Evolutionary conservation across 2,329 filamentous ascomycete species (phyloP), one percentile per base, ranked within the genome.

Genomic region (Aspergillus tanneri): DNA sequence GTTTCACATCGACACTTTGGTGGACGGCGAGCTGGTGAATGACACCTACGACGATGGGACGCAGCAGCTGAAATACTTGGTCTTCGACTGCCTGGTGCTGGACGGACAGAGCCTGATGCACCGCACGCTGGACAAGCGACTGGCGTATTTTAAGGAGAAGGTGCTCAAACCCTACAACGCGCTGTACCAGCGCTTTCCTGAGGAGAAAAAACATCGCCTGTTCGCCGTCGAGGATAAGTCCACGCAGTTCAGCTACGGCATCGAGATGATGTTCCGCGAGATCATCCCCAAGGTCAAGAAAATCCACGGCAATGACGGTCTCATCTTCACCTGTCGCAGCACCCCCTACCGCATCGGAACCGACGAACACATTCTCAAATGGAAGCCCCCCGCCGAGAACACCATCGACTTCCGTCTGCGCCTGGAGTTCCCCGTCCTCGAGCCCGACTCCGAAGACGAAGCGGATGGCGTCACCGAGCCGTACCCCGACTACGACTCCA

Each of bases 361-460:
- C 10, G 93, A 99, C 70, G 82, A 83, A 41, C 86, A 96, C 67
- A 99, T 96, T 54, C 77, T 99, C 30, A 99, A 99, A 70, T 99
- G 93, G 93, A 99, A 99, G 72, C 90, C 92, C 0, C 89, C 90
- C 3, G 79, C 88, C 56, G 93, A 99, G 69, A 99, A 99, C 73
- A 95, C 90, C 0, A 84, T 99, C 58, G 93, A 99, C 68, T 96
- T 96, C 68, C 82, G 87, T 34, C 79, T 97, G 60, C 82, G 81
- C 43, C 79, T 99, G 35, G 77, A 80, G 10, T 97, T 96, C 62
- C 87, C 87, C 0, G 64, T 77, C 0, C 76, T 86, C n/a, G 80
- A 88, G 50, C 86, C 86, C 1, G 81, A 86, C 61, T 79, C 82
- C 11, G 71, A 77, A 12, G 87, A 93, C 59, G 80, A 82, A 37